Evolutionary conservation across 2,329 filamentous ascomycete species (phyloP), one percentile per base, ranked within the genome.

Genomic region (Claviceps fusiformis): DNA sequence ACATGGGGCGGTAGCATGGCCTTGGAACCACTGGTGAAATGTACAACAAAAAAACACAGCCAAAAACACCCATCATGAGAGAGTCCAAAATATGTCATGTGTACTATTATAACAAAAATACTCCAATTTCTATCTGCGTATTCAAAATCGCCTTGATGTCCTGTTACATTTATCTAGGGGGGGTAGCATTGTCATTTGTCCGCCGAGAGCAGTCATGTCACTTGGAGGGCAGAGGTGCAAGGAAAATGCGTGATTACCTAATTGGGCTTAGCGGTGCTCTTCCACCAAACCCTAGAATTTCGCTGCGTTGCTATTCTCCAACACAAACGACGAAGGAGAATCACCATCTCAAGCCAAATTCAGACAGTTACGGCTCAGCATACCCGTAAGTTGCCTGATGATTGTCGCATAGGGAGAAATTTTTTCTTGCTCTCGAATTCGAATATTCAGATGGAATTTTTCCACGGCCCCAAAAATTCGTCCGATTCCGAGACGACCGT

Each of bases 261-360:
- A 73, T 71, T 56, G 41, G 59, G 66, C 49, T 67, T 71, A 72
- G 69, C 67, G 64, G 58, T 56, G 61, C 59, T 62, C 63, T 62
- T 62, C 64, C 68, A 68, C 67, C 69, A 72, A 74, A 70, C 71
- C 71, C 71, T 73, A 73, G 70, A 72, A 69, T 70, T 73, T 72
- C 65, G 65, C 65, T 63, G 64, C 63, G 63, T 62, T 48, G 50
- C 47, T 63, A 62, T 64, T 66, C 67, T 64, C 61, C 63, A 68
- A 67, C 70, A 72, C 69, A 72, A 71, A 71, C 66, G 65, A 64
- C 63, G 59, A 61, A 62, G 55, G 55, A 61, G 55, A 56, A 61
- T 60, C 62, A 70, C 45, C 62, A 59, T 60, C 61, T 60, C 61
- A 63, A 62, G 60, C 60, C 61, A 64, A 62, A 62, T 64, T 61